Evolutionary conservation across 1,139 yeast genomes (phyloP), one percentile per base, ranked within the genome.

Genomic region (Chernovozyma sophiae-reginae): DNA sequence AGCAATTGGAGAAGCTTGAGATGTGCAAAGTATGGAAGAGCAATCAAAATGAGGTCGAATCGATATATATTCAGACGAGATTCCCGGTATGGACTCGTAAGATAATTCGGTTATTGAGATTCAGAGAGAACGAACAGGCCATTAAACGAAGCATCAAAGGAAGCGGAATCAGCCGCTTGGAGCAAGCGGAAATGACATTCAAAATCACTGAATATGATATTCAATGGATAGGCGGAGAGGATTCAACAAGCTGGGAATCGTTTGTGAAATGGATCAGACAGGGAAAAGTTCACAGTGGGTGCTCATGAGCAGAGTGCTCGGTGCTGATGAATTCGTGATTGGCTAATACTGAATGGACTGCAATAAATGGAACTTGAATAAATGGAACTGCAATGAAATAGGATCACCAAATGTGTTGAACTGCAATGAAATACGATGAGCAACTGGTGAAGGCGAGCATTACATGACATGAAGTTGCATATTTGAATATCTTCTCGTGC

Each of bases 11-110:
- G 13, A 26, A n/a, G 6, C 13, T 33, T n/a, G 13, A 16, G 8
- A 25, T 12, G 15, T 19, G 26, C 13, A 18, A 13, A 12, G 10
- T 26, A 8, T 26, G 29, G 30, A 22, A 5, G 5, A 6, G 13
- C 12, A 26, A 30, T 12, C 17, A 31, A 8, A 22, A 27, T n/a
- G 22, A 25, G 13, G n/a, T 13, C 8, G 16, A 20, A 10, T 20
- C 23, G 6, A 20, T 42, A 17, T 40, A 42, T 28, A 14, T 40
- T 11, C 19, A 13, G 8, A 24, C 33, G 3, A 31, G 35, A 20
- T 37, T 37, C 18, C 36, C 35, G 5, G 31, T 44, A 4, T 43
- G 44, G 43, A 30, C 36, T 12, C 28, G 46, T 25, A 36, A 36
- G 30, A 29, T 39, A 13, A 18, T 23, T n/a, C 27, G 46, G 18